Evolutionary conservation across 768 basidiomycete species (phyloP), one percentile per base, ranked within the genome.

Genomic region (Tylopilus rubrobrunneus): DNA sequence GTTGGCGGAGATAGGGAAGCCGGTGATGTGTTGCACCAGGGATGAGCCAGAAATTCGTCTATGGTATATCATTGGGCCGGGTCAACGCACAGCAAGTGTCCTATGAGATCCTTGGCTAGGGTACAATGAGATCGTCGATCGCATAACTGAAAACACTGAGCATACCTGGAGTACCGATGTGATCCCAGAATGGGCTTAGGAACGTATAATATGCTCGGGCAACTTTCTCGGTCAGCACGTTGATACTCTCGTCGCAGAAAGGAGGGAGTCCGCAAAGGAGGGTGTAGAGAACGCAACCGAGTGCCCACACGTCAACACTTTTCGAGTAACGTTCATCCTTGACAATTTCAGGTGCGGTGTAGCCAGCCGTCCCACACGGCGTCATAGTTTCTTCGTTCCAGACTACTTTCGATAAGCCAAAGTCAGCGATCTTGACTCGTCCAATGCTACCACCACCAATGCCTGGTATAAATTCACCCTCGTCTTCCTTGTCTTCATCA

Each of bases 351-450:
- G 97, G 97, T 7, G 97, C 97, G 3, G 97, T 99, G 72, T 99
- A 99, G 21, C 97, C 97, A 33, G 98, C 96, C 3, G 97, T 99
- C 19, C 97, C 97, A 65, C 97, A 99, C 21, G 97, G 97, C 14
- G 97, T 99, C 89, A 92, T 95, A 7, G 97, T 99, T 67, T 98
- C 87, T 66, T 98, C 97, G 67, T 96, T 89, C 97, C 97, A 99
- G 5, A 99, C 92, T 50, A 98, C 87, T 73, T 99, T 99, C 57
- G 87, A 90, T 45, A 99, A 77, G 33, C 97, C 97, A 65, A 99
- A 99, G 70, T 99, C 97, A 54, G 97, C 97, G 55, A 99, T 97
- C 77, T 98, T 99, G 70, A 99, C 94, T 39, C 86, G 85, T 7
- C 97, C 97, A 58, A 99, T 99, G 21, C 96, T 97, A 8, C 97